Percentiles rank a stretch among this genome's conserved stretches.
phyloP scores from a whole-genome alignment of 805 yeast genomes.

The Debaryomyces maramus region DNA sequence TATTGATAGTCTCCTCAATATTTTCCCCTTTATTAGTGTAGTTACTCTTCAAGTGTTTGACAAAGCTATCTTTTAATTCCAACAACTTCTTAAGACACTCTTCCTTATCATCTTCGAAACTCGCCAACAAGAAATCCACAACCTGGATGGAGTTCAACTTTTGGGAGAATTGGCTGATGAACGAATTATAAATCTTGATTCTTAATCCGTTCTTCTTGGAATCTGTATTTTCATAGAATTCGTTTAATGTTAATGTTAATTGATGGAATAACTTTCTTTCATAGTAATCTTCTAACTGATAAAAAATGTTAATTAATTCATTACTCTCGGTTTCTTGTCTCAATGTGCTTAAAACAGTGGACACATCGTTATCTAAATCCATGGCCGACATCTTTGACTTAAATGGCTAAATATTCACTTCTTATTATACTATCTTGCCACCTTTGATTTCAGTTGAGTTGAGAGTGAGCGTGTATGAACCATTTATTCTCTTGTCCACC shows the following conservation, averaged over 20 bases:
- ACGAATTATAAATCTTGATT: slow-evolving; percentile 65
- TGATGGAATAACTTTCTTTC: slow-evolving; percentile 96
- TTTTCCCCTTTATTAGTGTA: slow-evolving; percentile 27
- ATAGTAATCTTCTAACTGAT: slow-evolving; percentile 76
- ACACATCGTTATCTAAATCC: slow-evolving; percentile 42
- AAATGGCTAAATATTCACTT: neutral
- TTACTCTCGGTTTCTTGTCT: slow-evolving; percentile 62
- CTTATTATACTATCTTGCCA: slow-evolving; percentile 1
- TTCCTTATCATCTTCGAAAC: slow-evolving; percentile 34
- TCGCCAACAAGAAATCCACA: slow-evolving; percentile 67
- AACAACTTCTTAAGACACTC: slow-evolving; percentile 38
- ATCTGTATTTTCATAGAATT: slow-evolving; percentile 57
- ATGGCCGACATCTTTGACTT: slow-evolving; percentile 27
- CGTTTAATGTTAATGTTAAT: slow-evolving; percentile 65
- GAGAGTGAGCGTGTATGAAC: neutral
- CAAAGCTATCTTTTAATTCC: slow-evolving; percentile 30
- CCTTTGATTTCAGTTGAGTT: neutral
- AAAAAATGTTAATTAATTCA: slow-evolving; percentile 60
- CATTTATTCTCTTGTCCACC: neutral
- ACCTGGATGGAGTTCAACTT: slow-evolving; percentile 78
- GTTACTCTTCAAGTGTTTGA: slow-evolving; percentile 26
- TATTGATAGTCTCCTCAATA: slow-evolving; percentile 34
- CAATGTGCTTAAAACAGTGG: slow-evolving; percentile 55
- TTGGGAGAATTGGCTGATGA: slow-evolving; percentile 63
- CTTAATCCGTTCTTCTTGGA: slow-evolving; percentile 52